Evolutionary conservation across 352 stramenopile species (phyloP), one percentile per base, ranked within the genome.

Genomic region (Pythium sukuiense): DNA sequence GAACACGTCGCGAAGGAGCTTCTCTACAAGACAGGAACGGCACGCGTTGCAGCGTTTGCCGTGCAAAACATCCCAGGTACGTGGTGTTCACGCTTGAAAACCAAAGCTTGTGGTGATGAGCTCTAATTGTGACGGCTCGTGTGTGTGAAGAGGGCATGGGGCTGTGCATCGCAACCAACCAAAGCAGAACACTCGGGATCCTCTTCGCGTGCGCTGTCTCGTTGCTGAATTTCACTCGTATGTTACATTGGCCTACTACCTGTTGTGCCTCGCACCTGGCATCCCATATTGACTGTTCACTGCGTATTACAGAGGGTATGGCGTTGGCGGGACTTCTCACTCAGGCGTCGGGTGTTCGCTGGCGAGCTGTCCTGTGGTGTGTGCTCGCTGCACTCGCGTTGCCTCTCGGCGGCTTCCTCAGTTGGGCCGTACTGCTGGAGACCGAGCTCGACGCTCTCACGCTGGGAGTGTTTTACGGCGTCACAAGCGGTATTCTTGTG

Each of bases 331-430:
- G 62, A 1, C 16, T 68, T 1, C 61, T 74, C 39, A 53, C 54
- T 6, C 58, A 74, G 54, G 35, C 68, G 0, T 68, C 53, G 0
- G 68, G 62, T n/a, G 48, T 60, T 5, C 68, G 68, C 6, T 74
- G 68, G 68, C 68, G 68, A 1, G 68, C 61, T 0, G 68, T 74
- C 43, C 58, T 74, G 0, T 74, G 68, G 68, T 74, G 68, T 27
- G 55, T 65, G 8, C 49, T 74, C 8, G 56, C 62, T 2, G 68
- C 68, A 37, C 59, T 74, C 3, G 68, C 58, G 2, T 54, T 74
- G 2, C 68, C 68, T 12, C 59, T 74, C 18, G 69, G 69, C 12
- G 69, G 54, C 2, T 53, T 75, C 30, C 33, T 75, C 48, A 39
- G 59, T 9, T 75, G 69, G 69, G 55, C 18, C 12, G 13, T 69